A percentile compares a stretch with the other conserved stretches of the same genome.
Conservation (phyloP, 805 yeast species). For the Metschnikowia arizonensis region DNA sequence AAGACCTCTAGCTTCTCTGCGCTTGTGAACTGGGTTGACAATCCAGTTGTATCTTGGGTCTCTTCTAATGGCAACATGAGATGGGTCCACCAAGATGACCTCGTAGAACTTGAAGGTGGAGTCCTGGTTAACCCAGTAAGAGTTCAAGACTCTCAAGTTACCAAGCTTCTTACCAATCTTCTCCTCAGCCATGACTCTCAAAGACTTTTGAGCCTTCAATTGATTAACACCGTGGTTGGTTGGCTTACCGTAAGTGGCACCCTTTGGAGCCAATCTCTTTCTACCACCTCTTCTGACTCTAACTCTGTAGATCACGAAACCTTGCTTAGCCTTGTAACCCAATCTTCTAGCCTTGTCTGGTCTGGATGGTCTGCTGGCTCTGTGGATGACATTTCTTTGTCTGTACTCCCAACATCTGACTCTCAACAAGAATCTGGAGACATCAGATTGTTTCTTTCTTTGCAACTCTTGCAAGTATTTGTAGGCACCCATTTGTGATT, state of each 20-base stretch:
- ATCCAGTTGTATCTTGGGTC: constrained; percentile 99
- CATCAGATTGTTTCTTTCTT: constrained; percentile 99
- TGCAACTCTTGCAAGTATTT: constrained; percentile 98
- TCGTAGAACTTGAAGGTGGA: constrained; percentile 99
- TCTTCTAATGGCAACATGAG: constrained; percentile 98
- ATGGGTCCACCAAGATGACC: constrained; percentile 96
- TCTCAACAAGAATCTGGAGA: constrained; percentile 96
- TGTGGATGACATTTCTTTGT: constrained; percentile 97
- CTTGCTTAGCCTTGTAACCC: constrained; percentile 99
- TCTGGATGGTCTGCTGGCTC: constrained; percentile 97
- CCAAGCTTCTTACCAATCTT: constrained; percentile 98
- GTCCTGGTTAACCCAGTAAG: constrained; percentile 99
- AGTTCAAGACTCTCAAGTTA: constrained; percentile 98
- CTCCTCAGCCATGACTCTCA: constrained; percentile 99
- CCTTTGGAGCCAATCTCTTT: constrained; percentile 99
- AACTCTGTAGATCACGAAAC: constrained; percentile 96
- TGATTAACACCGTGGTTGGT: constrained; percentile 99
- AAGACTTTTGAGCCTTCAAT: constrained; percentile 97
- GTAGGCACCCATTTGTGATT: constrained; percentile 95
- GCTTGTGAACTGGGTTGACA: constrained; percentile 99
- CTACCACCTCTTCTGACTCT: constrained; percentile 99
- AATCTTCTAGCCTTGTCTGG: constrained; percentile 99
- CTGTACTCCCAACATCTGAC: constrained; percentile 99
- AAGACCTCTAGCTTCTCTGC: constrained; percentile 99
- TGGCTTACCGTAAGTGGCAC: constrained; percentile 99